Percentiles rank a stretch among this genome's conserved stretches.
Conservation (phyloP, 2,329 filamentous ascomycete genomes). For the Xylaria digitata region DNA sequence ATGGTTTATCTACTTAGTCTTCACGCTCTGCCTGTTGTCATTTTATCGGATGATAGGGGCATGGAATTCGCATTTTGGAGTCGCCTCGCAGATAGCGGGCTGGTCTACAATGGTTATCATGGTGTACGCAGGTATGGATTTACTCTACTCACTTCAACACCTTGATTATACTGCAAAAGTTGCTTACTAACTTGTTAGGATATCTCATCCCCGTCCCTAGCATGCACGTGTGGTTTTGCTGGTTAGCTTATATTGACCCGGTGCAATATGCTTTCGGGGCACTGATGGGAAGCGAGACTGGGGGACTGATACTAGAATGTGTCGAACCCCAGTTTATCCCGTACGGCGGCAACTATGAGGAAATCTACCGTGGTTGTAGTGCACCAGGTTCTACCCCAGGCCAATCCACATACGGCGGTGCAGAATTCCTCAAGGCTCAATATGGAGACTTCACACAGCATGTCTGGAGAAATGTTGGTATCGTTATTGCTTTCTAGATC, state of each 20-base stretch:
- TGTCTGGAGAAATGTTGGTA: conserved; percentile 69
- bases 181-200: conserved; percentile 19
- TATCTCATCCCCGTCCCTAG: conserved; percentile 65
- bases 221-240: conserved; percentile 67
- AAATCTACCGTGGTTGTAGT: conserved; percentile 68
- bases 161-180: neutral
- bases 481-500: conserved; percentile 62
- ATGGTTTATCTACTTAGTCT: conserved; percentile 23
- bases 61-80: conserved; percentile 24
- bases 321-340: conserved; percentile 66
- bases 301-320: conserved; percentile 65
- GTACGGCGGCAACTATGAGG: conserved; percentile 55
- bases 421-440: conserved; percentile 65
- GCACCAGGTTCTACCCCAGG: conserved; percentile 67
- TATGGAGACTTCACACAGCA: conserved; percentile 67
- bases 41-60: conserved; percentile 26
- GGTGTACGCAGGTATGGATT: conserved; percentile 17
- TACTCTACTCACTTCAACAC: neutral
- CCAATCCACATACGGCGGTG: conserved; percentile 62
- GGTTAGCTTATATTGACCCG: conserved; percentile 68
- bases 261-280: conserved; percentile 74
- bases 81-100: conserved; percentile 18
- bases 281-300: conserved; percentile 71
- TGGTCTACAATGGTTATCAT: conserved; percentile 26
- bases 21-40: conserved; percentile 18